Evolutionary conservation across 169 alveolate genomes (phyloP), one percentile per base, ranked within the genome.

Genomic region (Theileria annulata): DNA sequence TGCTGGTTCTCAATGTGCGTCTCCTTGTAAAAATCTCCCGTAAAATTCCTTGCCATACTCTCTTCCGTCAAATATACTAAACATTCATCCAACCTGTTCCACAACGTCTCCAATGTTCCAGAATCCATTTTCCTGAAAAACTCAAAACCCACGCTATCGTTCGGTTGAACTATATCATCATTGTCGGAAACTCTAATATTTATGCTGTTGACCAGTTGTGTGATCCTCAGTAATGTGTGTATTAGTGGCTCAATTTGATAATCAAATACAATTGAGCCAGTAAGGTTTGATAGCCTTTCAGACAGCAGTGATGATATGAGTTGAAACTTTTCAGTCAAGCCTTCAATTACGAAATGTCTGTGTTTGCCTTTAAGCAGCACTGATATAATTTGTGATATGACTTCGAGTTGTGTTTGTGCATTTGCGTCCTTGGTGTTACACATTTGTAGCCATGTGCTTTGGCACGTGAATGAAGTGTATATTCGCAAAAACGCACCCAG

Each of bases 371-470:
- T 15, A 35, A 56, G 33, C 9, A 81, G 79, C 58, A 70, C 79
- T 3, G 81, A 49, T 31, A 81, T 35, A n/a, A 81, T 81, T 73
- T 51, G 68, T 23, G 88, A 59, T 10, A 81, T 78, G 35, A 81
- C 21, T 25, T 70, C 77, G 69, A 79, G 27, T 5, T 70, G 87
- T 4, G 75, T 9, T n/a, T 71, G 25, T 58, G 83, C 56, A 1
- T 63, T 21, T 19, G 66, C 77, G 21, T 81, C 88, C 5, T 80
- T 59, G 9, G 71, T 30, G 67, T 42, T 62, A 33, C 33, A 35
- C n/a, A 54, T 10, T 59, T 74, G 83, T 35, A 81, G 23, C 88
- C 88, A 81, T 67, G 69, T 21, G 76, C 88, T 81, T 47, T 63
- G 83, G 63, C 77, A 77, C 19, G 47, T 13, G 82, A 76, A 81